Evolutionary conservation across 768 basidiomycete genomes (phyloP).

Genomic region (Leucogyrophana mollusca): DNA sequence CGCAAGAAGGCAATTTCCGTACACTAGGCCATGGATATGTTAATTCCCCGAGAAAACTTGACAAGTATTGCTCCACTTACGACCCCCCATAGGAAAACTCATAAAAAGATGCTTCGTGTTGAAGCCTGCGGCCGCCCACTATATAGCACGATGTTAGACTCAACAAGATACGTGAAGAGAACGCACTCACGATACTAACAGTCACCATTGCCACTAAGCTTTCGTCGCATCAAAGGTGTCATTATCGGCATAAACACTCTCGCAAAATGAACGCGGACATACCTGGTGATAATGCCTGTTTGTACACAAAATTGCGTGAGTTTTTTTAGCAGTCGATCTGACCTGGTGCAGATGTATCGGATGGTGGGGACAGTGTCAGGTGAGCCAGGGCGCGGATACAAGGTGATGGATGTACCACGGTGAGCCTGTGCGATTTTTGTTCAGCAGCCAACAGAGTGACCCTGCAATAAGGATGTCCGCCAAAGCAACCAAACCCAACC

Average conservation of each 20-base stretch:
- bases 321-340: slow-evolving; percentile 13
- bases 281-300: slow-evolving; percentile 26
- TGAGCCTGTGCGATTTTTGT: slow-evolving; percentile 4
- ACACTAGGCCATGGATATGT: slow-evolving; percentile 14
- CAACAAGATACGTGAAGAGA: background rate
- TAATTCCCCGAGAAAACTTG: background rate
- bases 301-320: slow-evolving; percentile 20
- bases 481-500: slow-evolving; percentile 19
- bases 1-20: slow-evolving; percentile 25
- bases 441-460: slow-evolving; percentile 16
- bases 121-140: slow-evolving; percentile 21
- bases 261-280: too few species aligned
- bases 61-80: slow-evolving; percentile 13
- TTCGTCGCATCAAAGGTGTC: background rate
- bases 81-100: slow-evolving; percentile 22
- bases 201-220: slow-evolving; percentile 16
- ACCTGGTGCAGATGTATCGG: slow-evolving; percentile 5
- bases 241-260: background rate
- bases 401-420: slow-evolving; percentile 9
- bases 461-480: slow-evolving; percentile 21
- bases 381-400: background rate
- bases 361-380: too few species aligned
- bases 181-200: slow-evolving; percentile 16
- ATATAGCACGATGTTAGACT: background rate
- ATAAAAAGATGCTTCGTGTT: slow-evolving; percentile 17